Percentiles rank a stretch among this genome's conserved stretches.
Evolutionary conservation across 257 asterid genomes (phyloP).

Genomic region (Linaria vulgaris): DNA sequence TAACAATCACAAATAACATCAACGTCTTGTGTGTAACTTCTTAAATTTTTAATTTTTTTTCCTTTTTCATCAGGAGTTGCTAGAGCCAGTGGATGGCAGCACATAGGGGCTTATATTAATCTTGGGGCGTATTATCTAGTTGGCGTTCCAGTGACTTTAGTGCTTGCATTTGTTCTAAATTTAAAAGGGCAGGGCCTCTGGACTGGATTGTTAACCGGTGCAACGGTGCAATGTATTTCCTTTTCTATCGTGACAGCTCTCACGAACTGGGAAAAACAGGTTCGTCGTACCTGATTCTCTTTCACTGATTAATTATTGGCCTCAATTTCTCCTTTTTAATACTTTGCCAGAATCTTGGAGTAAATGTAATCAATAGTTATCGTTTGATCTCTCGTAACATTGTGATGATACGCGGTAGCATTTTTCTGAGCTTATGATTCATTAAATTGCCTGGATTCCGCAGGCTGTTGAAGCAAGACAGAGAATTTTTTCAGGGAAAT

Average conservation of each 20-base stretch:
- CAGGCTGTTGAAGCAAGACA: constrained; percentile 53
- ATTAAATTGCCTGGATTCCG: constrained; percentile 6
- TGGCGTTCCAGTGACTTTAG: constrained; percentile 63
- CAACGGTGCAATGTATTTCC: constrained; percentile 46
- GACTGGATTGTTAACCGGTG: constrained; percentile 72
- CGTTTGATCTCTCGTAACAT: too few relatives aligned
- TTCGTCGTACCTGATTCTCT: too few relatives aligned
- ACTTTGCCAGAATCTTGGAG: too few relatives aligned
- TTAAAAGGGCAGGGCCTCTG: constrained; percentile 71
- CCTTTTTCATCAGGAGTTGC: constrained; percentile 56
- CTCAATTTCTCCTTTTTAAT: not conserved
- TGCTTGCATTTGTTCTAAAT: constrained; percentile 63
- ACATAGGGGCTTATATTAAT: constrained; percentile 79
- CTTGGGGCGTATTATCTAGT: constrained; percentile 74
- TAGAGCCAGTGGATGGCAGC: constrained; percentile 91
- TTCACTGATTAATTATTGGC: too few relatives aligned
- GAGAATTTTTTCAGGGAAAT: constrained; percentile 34
- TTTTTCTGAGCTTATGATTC: too few relatives aligned
- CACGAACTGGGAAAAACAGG: constrained; percentile 80
- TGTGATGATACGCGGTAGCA: too few relatives aligned
- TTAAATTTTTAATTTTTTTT: not conserved
- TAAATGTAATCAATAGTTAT: too few relatives aligned
- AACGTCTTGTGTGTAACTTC: too few relatives aligned
- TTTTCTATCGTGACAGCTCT: constrained; percentile 51
- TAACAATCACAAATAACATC: too few relatives aligned